phyloP scores from a whole-genome alignment of 108 stramenopile species.

The Schizochytrium sp. region DNA sequence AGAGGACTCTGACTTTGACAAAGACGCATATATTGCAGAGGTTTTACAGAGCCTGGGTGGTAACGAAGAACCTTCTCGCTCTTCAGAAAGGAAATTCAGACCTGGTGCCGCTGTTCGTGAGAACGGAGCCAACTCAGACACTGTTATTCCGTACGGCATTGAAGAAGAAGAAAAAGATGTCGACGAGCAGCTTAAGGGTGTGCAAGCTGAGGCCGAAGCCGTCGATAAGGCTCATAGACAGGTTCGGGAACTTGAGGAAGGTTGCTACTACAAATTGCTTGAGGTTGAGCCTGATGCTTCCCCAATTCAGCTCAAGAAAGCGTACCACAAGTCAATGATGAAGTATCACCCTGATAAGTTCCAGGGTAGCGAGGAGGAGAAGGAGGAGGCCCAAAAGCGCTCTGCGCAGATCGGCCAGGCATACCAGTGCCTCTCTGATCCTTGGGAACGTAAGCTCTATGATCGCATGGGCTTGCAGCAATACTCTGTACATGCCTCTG shows the following conservation, averaged over 20 bases:
- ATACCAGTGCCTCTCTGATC: conserved; percentile 40
- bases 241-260: conserved; percentile 48
- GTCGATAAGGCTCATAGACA: not conserved
- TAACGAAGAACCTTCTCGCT: not conserved
- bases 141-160: conserved; percentile 19
- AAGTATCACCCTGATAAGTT: conserved; percentile 74
- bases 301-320: conserved; percentile 55
- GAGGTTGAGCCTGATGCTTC: conserved; percentile 9
- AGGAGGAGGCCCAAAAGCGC: conserved; percentile 2
- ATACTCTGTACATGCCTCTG: conserved; percentile 26
- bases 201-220: conserved; percentile 47
- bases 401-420: conserved; percentile 10
- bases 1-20: conserved; percentile 15
- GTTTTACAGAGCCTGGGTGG: not conserved
- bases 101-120: conserved; percentile 27
- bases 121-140: conserved; percentile 22
- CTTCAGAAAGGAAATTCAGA: not conserved
- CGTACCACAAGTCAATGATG: conserved; percentile 71
- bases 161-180: conserved; percentile 7
- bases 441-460: conserved; percentile 50
- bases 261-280: conserved; percentile 48
- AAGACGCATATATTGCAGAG: not conserved
- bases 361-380: conserved; percentile 50
- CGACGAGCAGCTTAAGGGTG: not conserved
- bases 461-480: conserved; percentile 43